These are phyloP conservation scores for Picochlorum sp. DNA, from an alignment of 139 green algal species.

Conservation along the genomic window DNA sequence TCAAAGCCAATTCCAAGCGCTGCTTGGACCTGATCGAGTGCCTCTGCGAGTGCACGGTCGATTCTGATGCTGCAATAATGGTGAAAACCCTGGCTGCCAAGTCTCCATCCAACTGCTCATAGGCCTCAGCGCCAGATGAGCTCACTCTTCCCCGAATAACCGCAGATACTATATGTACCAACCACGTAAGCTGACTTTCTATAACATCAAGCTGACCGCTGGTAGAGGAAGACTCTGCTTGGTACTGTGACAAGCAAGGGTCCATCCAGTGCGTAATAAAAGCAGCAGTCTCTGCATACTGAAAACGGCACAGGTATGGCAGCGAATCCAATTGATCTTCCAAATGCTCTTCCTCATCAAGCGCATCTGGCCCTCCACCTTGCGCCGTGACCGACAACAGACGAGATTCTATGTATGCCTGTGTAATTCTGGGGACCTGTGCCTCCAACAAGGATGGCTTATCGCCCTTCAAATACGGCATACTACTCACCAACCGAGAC, in stretches of 20 bases:
- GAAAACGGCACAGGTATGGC: constrained; percentile 86
- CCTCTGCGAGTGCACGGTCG: constrained; percentile 38
- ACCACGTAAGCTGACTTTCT: constrained; percentile 95
- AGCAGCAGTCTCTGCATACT: constrained; percentile 74
- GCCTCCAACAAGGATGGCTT: constrained; percentile 78
- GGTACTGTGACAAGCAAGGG: constrained; percentile 59
- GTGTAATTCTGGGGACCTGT: constrained; percentile 87
- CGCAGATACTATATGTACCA: constrained; percentile 89
- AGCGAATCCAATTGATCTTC: constrained; percentile 88
- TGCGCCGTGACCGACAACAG: constrained; percentile 57
- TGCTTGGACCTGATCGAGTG: constrained; percentile 59
- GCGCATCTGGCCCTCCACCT: constrained; percentile 66
- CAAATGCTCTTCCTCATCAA: constrained; percentile 90
- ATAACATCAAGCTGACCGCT: constrained; percentile 45
- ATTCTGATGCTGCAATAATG: constrained; percentile 68
- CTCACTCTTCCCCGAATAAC: constrained; percentile 80
- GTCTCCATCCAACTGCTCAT: constrained; percentile 90
- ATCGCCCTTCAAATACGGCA: constrained; percentile 94
- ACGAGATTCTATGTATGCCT: constrained; percentile 82
- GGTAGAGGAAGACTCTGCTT: background rate
- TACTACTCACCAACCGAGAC: constrained; percentile 77
- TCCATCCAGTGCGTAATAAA: constrained; percentile 69
- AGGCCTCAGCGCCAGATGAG: constrained; percentile 26
- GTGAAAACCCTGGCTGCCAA: constrained; percentile 77
- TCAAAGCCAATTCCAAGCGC: constrained; percentile 80